Percentiles rank a stretch among this genome's conserved stretches.
These are phyloP conservation scores for Talaromyces rugulosus DNA, from an alignment of 2,329 filamentous ascomycete genomes.

Conservation along the genomic window DNA sequence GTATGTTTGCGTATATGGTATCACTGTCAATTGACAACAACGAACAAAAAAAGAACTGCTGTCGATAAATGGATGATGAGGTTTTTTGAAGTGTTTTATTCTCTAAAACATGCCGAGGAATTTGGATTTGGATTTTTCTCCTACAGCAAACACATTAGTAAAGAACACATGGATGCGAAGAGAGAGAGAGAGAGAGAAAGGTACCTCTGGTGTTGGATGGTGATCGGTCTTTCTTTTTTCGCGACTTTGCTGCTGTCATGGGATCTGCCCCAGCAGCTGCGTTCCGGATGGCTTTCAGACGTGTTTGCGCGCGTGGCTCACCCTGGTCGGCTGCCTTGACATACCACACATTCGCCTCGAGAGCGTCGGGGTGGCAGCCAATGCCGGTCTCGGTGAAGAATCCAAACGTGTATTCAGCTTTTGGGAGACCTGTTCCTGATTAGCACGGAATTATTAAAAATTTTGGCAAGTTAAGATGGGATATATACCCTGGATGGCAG, in stretches of 20 bases:
- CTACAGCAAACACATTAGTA: not conserved
- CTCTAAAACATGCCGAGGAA: slow-evolving; percentile 21
- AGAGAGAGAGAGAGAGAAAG: not conserved
- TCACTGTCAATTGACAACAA: not conserved
- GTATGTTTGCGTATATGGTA: not conserved
- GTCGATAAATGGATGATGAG: not conserved
- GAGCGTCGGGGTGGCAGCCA: slow-evolving; percentile 85
- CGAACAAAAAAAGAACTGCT: not conserved
- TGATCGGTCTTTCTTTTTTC: slow-evolving; percentile 13
- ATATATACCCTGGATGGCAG: slow-evolving; percentile 77
- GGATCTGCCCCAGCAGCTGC: slow-evolving; percentile 60
- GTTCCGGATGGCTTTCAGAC: slow-evolving; percentile 78
- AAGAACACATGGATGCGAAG: not conserved
- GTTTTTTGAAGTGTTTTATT: not conserved
- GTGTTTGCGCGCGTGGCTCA: slow-evolving; percentile 82
- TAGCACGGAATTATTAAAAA: not conserved
- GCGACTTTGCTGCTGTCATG: slow-evolving; percentile 19
- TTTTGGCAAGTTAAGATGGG: not conserved
- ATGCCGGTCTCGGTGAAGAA: slow-evolving; percentile 99
- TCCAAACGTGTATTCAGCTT: slow-evolving; percentile 89
- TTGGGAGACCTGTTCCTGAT: slow-evolving; percentile 39
- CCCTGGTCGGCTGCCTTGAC: slow-evolving; percentile 90
- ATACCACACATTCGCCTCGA: slow-evolving; percentile 98
- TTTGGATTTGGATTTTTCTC: slow-evolving; percentile 15
- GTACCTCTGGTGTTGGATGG: slow-evolving; percentile 7